Conservation (phyloP, 1,284 basidiomycete species). For the Ceratorhiza oryzae-sativae region DNA sequence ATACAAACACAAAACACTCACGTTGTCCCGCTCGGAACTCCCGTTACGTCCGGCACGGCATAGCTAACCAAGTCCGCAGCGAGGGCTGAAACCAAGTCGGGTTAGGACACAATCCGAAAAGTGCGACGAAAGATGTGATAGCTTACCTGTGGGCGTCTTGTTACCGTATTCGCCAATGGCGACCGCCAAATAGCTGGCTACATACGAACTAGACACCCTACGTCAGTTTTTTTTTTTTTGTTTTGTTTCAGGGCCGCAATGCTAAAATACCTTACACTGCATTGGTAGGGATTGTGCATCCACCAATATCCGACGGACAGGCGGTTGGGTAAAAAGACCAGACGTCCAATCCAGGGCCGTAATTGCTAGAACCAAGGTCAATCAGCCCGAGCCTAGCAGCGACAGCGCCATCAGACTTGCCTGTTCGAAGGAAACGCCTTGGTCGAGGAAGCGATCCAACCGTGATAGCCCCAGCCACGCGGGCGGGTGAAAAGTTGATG, state of each 20-base stretch:
- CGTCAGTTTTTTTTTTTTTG: too few species aligned
- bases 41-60: slow-evolving; percentile 14
- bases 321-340: slow-evolving; percentile 20
- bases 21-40: slow-evolving; percentile 12
- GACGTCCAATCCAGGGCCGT: slow-evolving; percentile 15
- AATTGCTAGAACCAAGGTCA: neutral
- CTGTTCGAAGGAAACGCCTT: slow-evolving; percentile 88
- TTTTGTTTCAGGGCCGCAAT: neutral
- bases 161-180: slow-evolving; percentile 12
- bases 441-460: slow-evolving; percentile 79
- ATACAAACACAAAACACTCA: neutral
- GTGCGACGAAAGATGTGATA: neutral
- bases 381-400: too few species aligned
- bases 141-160: slow-evolving; percentile 8
- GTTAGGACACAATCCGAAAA: neutral
- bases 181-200: slow-evolving; percentile 14
- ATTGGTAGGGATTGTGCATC: slow-evolving; percentile 12
- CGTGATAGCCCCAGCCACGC: slow-evolving; percentile 83
- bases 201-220: neutral
- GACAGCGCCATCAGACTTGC: slow-evolving; percentile 1
- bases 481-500: slow-evolving; percentile 50
- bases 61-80: neutral
- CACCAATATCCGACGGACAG: neutral
- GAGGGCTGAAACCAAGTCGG: neutral
- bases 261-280: neutral